phyloP scores from a whole-genome alignment of 1,284 basidiomycete species.

The Cryptococcus sp. region DNA sequence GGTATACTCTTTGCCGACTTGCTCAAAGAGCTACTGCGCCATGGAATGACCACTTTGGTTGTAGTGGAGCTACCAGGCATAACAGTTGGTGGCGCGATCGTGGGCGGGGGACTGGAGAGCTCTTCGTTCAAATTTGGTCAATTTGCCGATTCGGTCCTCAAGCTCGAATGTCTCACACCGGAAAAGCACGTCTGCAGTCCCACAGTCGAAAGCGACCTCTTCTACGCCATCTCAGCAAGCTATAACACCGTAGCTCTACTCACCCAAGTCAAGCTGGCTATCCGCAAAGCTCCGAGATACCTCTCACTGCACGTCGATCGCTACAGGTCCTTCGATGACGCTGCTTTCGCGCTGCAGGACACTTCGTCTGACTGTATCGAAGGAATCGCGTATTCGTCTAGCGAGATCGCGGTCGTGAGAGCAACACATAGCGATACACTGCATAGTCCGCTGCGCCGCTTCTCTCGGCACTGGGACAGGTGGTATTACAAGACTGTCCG shows the following conservation, averaged over 20 bases:
- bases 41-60: conserved; percentile 13
- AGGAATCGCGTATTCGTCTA: conserved; percentile 13
- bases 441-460: background rate
- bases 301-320: conserved; percentile 6
- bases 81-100: conserved; percentile 19
- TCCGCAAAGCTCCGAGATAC: conserved; percentile 10
- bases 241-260: conserved; percentile 20
- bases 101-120: conserved; percentile 18
- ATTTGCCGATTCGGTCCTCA: conserved; percentile 18
- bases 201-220: conserved; percentile 13
- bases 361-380: conserved; percentile 12
- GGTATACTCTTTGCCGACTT: conserved; percentile 13
- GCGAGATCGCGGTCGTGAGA: conserved; percentile 9
- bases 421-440: conserved; percentile 8
- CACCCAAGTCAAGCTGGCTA: conserved; percentile 13
- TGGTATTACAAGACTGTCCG: conserved; percentile 24
- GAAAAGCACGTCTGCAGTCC: conserved; percentile 5
- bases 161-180: conserved; percentile 19
- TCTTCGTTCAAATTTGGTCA: conserved; percentile 14
- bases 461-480: conserved; percentile 17
- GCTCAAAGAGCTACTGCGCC: conserved; percentile 8
- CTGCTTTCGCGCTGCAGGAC: conserved; percentile 1
- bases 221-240: conserved; percentile 23
- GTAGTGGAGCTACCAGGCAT: conserved; percentile 18
- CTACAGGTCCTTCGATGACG: conserved; percentile 1